Percentiles rank a stretch among this genome's conserved stretches.
Evolutionary conservation across 352 stramenopile genomes (phyloP).

Genomic region (Globisporangium canariense): DNA sequence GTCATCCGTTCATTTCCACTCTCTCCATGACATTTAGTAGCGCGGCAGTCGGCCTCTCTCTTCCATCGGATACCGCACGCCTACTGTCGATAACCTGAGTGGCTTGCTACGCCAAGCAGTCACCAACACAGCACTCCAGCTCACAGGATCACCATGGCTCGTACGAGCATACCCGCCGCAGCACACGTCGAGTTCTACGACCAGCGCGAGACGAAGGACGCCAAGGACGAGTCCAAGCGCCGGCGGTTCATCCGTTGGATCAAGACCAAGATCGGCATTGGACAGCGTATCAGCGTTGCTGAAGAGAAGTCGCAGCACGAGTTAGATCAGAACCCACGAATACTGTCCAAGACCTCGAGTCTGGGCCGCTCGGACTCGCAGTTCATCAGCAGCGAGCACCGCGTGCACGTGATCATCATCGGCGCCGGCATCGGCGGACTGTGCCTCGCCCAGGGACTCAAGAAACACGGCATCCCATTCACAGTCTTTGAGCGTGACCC

Average conservation of each 20-base stretch:
- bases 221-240: slow-evolving; percentile 46
- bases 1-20: not conserved
- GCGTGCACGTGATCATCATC: slow-evolving; percentile 41
- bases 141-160: slow-evolving; percentile 12
- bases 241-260: slow-evolving; percentile 63
- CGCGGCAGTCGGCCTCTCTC: no score
- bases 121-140: not conserved
- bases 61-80: not conserved
- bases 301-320: slow-evolving; percentile 15
- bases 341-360: not conserved
- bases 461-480: slow-evolving; percentile 58
- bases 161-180: slow-evolving; percentile 2
- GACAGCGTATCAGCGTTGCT: slow-evolving; percentile 19
- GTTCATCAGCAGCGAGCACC: slow-evolving; percentile 12
- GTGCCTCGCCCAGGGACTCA: slow-evolving; percentile 57
- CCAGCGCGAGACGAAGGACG: slow-evolving; percentile 32
- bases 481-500: slow-evolving; percentile 66
- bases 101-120: not conserved
- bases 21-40: not conserved
- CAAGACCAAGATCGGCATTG: slow-evolving; percentile 43
- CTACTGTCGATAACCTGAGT: no score
- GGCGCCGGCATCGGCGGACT: slow-evolving; percentile 55
- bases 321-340: not conserved
- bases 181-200: slow-evolving; percentile 27
- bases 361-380: not conserved